Base-by-base conservation (phyloP, 176 grass and related monocot species). In the Aegilops speltoides region DNA sequence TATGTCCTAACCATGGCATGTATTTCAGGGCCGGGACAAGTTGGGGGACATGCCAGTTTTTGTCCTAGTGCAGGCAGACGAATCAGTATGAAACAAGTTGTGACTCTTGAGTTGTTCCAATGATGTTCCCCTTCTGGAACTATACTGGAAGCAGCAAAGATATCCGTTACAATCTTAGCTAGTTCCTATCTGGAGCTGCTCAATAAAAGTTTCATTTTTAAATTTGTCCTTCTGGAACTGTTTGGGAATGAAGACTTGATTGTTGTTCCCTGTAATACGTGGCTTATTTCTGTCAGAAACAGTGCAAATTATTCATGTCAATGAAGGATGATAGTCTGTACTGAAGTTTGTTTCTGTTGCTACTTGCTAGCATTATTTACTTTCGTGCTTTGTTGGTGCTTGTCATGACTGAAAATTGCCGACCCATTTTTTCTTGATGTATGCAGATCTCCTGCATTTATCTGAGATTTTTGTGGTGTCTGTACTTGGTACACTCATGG, bases 21-120 rank as follows among this genome's bases (percentile, higher is more conserved):
- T 22, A 64, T 87, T 82, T 82, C 89, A 98, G 97, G 97, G 94
- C 16, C 94, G 94, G 8, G 94, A 98, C 46, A 96, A 80, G 85
- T 80, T 98, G 38, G 90, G 89, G 19, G 83, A 89, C 50, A 93
- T 73, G 62, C 87, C 94, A 1, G 76, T 96, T 70, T 98, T 96
- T 83, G 90, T 98, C 38, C 92, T 98, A 56, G 91, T 96, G 31
- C 65, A 94, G 87, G 90, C 93, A 1, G 88, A 89, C n/a, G 85
- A 78, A 85, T 52, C 82, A 36, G 19, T 4, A 76, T 69, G 54
- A 70, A 77, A 76, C 24, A 57, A 73, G 78, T 70, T 56, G 86
- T 73, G 59, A 37, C 54, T 86, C 19, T 78, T 22, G 22, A 84
- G 50, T 90, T 81, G 73, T 61, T 65, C 63, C 31, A 6, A 25